Evolutionary conservation across 2,329 filamentous ascomycete species (phyloP), one percentile per base, ranked within the genome.

Genomic region (Emergomyces pasteurianus): DNA sequence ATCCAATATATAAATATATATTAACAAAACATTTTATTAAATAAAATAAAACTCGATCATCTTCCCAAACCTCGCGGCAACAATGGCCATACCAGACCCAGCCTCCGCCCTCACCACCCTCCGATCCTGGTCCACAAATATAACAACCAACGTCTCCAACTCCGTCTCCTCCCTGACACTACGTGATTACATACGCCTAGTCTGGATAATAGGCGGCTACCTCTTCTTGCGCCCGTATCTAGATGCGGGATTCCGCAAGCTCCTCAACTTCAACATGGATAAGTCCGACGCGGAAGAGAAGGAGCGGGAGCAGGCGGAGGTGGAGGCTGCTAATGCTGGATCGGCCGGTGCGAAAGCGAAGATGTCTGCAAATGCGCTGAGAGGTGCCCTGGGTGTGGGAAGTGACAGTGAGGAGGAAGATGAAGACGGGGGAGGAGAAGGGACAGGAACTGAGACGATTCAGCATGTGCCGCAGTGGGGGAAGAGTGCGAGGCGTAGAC

Each of bases 191-290:
- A 76, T 94, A 67, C 87, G 89, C 55, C 80, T 94, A 61, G 74
- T 90, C 66, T 80, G 85, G 65, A 82, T 90, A 63, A 82, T 90
- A 23, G 83, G 89, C 68, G 86, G 83, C 60, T 95, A 92, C 77
- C 71, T 86, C 65, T 81, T 94, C 58, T 68, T 90, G 28, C 85
- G 90, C 0, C 89, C 89, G 0, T 90, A 90, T 71, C 73, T 92
- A 58, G 80, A 92, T 68, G 87, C 86, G 69, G 74, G 84, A 43
- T 85, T 84, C 67, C 83, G 80, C 63, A 83, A 82, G 67, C 74
- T 80, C 64, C 84, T 71, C 38, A 73, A 74, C 4, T 68, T 66
- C 4, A 69, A 72, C 16, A 68, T 67, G 59, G 64, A 62, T 40
- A 71, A 71, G 65, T 59, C 69, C 59, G 67, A 89, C 69, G 82